Evolutionary conservation across 2,329 filamentous ascomycete genomes (phyloP), one percentile per base, ranked within the genome.

Genomic region (Aspergillus sp.): DNA sequence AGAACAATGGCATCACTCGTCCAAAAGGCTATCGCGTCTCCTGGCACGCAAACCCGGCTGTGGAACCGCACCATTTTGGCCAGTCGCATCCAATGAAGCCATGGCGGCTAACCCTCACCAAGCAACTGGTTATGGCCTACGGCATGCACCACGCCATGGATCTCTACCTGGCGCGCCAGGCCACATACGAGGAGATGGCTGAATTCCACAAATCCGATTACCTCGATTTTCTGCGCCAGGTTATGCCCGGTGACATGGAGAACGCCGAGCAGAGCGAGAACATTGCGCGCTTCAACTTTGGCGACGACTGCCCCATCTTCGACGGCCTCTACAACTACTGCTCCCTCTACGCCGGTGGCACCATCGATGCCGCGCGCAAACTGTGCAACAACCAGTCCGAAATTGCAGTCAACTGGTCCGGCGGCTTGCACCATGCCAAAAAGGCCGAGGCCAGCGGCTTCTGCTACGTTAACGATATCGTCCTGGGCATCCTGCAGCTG

Each of bases 401-500:
- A 61, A 96, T 98, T 61, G 93, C 93, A 43, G 90, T 98, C 60
- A 94, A 95, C 58, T 98, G 93, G 93, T 93, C 90, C 12, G 93
- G 93, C 31, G 93, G 93, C 8, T 78, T 98, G 28, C 93, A 98
- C 67, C 93, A 98, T 61, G 93, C 93, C 37, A 96, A 97, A 68
- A 93, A 91, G 63, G 82, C 85, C 42, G 90, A 95, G 68, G 91
- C 93, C 0, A 91, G 86, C 10, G 93, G 93, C 0, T 98, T 98
- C 68, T 98, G 93, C 72, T 98, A 98, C 71, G 90, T 97, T 71
- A 98, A 98, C 67, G 93, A 98, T 67, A 97, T 97, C 58, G 93
- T 97, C 45, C 79, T 98, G 37, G 89, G 87, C 31, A 93, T 96
- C 56, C 78, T 97, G 32, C 86, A 96, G 64, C 79, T 98, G 7